Conservation (phyloP, 1,284 basidiomycete genomes). For the Schizophyllum commune region DNA sequence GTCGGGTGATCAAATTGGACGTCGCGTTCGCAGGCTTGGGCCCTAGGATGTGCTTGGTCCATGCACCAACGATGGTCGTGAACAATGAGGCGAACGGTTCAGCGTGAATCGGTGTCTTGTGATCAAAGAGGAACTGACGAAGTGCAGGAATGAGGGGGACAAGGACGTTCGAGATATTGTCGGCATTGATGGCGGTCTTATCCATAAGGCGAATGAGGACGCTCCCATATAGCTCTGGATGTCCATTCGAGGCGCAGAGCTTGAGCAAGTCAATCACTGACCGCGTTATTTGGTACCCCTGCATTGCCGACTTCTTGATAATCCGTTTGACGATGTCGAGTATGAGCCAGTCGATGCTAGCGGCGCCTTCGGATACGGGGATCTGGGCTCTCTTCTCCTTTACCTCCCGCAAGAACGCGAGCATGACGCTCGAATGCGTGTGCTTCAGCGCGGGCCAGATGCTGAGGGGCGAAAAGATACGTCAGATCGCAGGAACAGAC, state of each 20-base stretch:
- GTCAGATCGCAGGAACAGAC: too few species aligned
- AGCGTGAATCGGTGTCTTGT: neutral
- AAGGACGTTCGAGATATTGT: neutral
- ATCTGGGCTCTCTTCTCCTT: neutral
- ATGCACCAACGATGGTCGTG: conserved; percentile 2
- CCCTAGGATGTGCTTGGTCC: conserved; percentile 1
- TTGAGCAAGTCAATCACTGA: neutral
- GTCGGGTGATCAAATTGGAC: neutral
- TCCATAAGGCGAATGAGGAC: neutral
- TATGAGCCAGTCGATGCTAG: neutral
- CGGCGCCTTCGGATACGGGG: neutral
- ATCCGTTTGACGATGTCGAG: neutral
- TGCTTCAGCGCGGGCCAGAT: neutral
- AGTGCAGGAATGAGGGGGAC: neutral
- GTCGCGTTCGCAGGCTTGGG: neutral
- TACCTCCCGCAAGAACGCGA: neutral
- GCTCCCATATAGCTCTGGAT: neutral
- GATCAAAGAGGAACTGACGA: neutral
- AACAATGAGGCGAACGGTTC: neutral
- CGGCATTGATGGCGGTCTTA: neutral
- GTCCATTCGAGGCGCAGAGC: neutral
- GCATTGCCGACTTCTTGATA: too few species aligned
- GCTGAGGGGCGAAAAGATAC: too few species aligned
- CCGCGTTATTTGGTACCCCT: too few species aligned
- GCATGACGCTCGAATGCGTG: neutral